phyloP scores from a whole-genome alignment of 257 asterid species.

The Petrea volubilis region DNA sequence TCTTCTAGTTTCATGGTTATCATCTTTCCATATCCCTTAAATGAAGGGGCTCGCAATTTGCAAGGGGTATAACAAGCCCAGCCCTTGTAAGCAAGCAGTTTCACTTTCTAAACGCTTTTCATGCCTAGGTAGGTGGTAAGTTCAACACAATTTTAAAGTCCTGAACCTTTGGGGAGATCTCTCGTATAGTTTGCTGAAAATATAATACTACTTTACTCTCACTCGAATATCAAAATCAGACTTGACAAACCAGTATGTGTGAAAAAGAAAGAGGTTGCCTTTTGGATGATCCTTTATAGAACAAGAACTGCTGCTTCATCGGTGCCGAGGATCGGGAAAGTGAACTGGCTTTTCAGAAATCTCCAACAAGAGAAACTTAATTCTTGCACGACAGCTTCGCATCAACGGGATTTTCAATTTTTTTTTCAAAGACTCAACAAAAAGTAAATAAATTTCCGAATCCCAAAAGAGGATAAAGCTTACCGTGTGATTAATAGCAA shows the following conservation, averaged over 20 bases:
- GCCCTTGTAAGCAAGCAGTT: neutral
- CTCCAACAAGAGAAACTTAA: neutral
- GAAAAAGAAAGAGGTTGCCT: neutral
- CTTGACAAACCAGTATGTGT: neutral
- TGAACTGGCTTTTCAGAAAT: neutral
- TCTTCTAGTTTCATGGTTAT: neutral
- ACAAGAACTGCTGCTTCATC: neutral
- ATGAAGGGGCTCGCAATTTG: neutral
- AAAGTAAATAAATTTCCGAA: neutral
- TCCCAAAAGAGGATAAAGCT: neutral
- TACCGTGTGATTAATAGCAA: neutral
- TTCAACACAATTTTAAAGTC: neutral
- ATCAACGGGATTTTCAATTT: neutral
- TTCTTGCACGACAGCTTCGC: neutral
- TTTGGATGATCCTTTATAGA: neutral
- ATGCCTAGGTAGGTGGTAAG: neutral
- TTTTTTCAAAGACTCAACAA: neutral
- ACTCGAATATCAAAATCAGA: neutral
- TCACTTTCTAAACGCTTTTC: neutral
- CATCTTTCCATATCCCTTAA: neutral
- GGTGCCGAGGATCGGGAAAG: neutral
- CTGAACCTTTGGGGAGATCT: neutral
- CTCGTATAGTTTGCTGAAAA: neutral
- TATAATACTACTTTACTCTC: neutral
- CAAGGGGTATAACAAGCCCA: neutral